These are phyloP conservation scores for Strigomonas culicis DNA, from an alignment of 208 protist species.

Conservation along the genomic window DNA sequence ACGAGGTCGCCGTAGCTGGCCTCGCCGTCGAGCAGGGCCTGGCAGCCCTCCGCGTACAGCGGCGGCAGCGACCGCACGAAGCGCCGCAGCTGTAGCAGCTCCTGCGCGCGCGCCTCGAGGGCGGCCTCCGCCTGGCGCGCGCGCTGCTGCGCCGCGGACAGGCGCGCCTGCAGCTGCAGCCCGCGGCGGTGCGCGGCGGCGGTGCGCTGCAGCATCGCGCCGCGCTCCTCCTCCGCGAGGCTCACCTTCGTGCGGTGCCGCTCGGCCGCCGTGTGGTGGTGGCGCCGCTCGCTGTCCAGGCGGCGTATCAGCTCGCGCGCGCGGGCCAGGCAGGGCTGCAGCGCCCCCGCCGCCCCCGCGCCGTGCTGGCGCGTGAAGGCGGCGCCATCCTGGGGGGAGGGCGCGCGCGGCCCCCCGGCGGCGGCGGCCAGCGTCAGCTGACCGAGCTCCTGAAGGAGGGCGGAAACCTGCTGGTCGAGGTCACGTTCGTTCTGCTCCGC, in stretches of 20 bases:
- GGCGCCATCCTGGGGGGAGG: too few species aligned
- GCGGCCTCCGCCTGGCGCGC: conserved; percentile 19
- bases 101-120: conserved; percentile 23
- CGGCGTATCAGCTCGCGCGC: conserved; percentile 40
- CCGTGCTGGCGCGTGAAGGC: too few species aligned
- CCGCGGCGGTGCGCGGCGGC: conserved; percentile 26
- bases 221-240: conserved; percentile 10
- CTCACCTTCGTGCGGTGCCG: conserved; percentile 29
- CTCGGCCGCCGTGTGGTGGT: conserved; percentile 18
- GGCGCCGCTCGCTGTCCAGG: conserved; percentile 57
- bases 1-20: too few species aligned
- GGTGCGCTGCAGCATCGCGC: conserved; percentile 22
- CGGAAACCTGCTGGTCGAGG: too few species aligned
- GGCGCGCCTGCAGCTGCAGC: conserved; percentile 18
- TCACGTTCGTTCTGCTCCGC: too few species aligned
- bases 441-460: too few species aligned
- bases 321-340: conserved; percentile 31
- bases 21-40: conserved; percentile 2
- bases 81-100: conserved; percentile 49
- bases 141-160: conserved; percentile 16
- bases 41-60: conserved; percentile 13
- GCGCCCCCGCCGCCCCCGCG: not conserved
- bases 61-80: conserved; percentile 38
- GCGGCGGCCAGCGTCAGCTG: too few species aligned
- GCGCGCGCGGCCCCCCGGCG: too few species aligned